Percentiles rank a stretch among this genome's conserved stretches.
These are phyloP conservation scores for Rhizopus delemar DNA, from an alignment of 371 early-diverging fungal genomes.

Conservation along the genomic window DNA sequence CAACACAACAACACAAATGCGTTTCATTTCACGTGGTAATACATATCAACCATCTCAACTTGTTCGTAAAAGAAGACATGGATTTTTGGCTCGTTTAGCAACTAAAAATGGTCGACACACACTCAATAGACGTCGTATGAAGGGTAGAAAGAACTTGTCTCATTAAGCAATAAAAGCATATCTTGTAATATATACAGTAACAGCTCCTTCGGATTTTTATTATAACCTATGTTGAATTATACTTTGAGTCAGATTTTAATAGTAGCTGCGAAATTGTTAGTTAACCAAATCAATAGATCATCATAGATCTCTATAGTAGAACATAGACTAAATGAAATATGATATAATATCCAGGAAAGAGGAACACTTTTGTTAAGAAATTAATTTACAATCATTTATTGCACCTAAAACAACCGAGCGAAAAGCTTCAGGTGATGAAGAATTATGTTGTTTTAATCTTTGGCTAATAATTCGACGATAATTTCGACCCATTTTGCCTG, in stretches of 20 bases:
- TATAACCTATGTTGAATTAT: neutral
- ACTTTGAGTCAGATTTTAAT: no score
- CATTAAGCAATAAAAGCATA: constrained; percentile 53
- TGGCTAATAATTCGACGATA: constrained; percentile 37
- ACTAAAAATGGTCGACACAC: constrained; percentile 81
- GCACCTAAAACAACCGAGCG: constrained; percentile 21
- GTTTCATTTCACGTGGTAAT: constrained; percentile 80
- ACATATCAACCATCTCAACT: constrained; percentile 93
- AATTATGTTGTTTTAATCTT: constrained; percentile 16
- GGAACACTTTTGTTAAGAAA: neutral
- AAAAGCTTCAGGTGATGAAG: constrained; percentile 14
- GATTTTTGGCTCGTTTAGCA: constrained; percentile 82
- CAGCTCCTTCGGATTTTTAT: neutral
- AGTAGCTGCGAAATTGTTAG: no score
- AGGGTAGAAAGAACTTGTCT: constrained; percentile 85
- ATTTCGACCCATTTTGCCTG: constrained; percentile 32
- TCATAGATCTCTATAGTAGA: no score
- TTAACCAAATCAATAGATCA: no score
- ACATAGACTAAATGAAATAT: no score
- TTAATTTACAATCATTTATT: constrained; percentile 13
- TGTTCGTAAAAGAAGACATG: constrained; percentile 89
- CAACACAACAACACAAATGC: constrained; percentile 53
- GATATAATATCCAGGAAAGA: neutral
- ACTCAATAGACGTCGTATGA: constrained; percentile 72
- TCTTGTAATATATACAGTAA: neutral